Evolutionary conservation across 768 basidiomycete genomes (phyloP).

Genomic region (Termitomyces eurrhizus): DNA sequence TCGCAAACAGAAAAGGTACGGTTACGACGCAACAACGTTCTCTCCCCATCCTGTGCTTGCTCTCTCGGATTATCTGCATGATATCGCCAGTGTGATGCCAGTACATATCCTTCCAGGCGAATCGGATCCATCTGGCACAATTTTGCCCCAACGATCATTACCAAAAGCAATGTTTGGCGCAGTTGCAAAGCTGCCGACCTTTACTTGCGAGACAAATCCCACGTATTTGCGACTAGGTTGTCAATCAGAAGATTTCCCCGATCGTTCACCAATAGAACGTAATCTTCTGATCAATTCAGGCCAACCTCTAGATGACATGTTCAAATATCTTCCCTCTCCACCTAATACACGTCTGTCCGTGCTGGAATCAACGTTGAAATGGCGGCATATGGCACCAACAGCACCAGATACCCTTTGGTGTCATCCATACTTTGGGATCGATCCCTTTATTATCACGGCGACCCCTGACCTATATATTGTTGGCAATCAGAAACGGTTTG

Average conservation of each 20-base stretch:
- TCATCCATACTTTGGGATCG: constrained; percentile 82
- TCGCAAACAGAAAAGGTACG: constrained; percentile 53
- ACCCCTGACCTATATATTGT: constrained; percentile 90
- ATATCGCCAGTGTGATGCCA: constrained; percentile 75
- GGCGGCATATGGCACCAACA: constrained; percentile 98
- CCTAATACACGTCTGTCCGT: constrained; percentile 71
- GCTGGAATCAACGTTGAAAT: constrained; percentile 75
- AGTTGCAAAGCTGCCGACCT: constrained; percentile 53
- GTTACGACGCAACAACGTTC: constrained; percentile 61
- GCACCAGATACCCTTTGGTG: constrained; percentile 99
- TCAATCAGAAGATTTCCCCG: constrained; percentile 18
- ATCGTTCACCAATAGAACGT: constrained; percentile 30
- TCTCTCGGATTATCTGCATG: constrained; percentile 67
- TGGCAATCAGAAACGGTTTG: constrained; percentile 87
- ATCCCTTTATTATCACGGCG: constrained; percentile 86
- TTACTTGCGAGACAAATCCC: constrained; percentile 86
- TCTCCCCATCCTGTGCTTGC: constrained; percentile 70
- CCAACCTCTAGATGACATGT: constrained; percentile 93
- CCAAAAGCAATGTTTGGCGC: constrained; percentile 88
- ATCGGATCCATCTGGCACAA: constrained; percentile 82
- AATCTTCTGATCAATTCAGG: constrained; percentile 85
- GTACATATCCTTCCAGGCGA: constrained; percentile 88
- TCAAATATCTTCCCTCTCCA: constrained; percentile 80
- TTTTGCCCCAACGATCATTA: constrained; percentile 91
- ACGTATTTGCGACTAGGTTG: constrained; percentile 67